A percentile compares a stretch with the other conserved stretches of the same genome.
Conservation (phyloP, 1,284 basidiomycete genomes). For the Vanrija sp. region DNA sequence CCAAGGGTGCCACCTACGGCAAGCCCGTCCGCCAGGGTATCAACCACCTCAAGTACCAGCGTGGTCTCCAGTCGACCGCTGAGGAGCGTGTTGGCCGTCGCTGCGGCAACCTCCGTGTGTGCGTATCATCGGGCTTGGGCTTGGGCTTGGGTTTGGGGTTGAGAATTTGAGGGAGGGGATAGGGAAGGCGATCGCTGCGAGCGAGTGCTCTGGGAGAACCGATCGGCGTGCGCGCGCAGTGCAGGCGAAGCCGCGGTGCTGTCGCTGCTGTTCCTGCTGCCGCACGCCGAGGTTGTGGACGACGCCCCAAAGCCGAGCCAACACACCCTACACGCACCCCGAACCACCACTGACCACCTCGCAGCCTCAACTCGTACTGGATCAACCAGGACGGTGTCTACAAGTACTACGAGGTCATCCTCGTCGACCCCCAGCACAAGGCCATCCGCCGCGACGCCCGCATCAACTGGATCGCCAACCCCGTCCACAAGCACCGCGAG, state of each 20-base stretch:
- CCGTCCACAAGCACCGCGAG: slow-evolving; percentile 98
- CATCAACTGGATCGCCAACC: slow-evolving; percentile 94
- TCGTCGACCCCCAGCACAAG: slow-evolving; percentile 70
- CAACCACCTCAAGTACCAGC: slow-evolving; percentile 98
- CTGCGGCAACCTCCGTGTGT: slow-evolving; percentile 91
- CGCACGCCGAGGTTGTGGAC: not conserved
- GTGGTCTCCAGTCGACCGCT: slow-evolving; percentile 85
- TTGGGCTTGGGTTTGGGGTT: slow-evolving; percentile 23
- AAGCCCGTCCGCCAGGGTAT: slow-evolving; percentile 99
- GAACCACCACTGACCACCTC: no score
- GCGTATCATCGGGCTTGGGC: slow-evolving; percentile 23
- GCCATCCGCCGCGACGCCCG: slow-evolving; percentile 85
- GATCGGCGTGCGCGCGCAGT: no score
- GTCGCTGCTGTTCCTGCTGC: no score
- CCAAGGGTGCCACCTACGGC: slow-evolving; percentile 98
- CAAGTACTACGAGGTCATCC: slow-evolving; percentile 99
- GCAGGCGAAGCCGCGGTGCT: no score
- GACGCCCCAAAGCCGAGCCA: slow-evolving; percentile 9
- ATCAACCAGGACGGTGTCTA: slow-evolving; percentile 99
- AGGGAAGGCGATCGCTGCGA: no score
- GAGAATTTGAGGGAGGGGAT: not conserved
- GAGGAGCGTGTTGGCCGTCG: slow-evolving; percentile 98
- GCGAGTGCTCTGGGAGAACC: no score
- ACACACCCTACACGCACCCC: not conserved
- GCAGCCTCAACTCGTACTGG: slow-evolving; percentile 90